phyloP scores from a whole-genome alignment of 352 stramenopile species.

The Globisporangium uncinulatum region DNA sequence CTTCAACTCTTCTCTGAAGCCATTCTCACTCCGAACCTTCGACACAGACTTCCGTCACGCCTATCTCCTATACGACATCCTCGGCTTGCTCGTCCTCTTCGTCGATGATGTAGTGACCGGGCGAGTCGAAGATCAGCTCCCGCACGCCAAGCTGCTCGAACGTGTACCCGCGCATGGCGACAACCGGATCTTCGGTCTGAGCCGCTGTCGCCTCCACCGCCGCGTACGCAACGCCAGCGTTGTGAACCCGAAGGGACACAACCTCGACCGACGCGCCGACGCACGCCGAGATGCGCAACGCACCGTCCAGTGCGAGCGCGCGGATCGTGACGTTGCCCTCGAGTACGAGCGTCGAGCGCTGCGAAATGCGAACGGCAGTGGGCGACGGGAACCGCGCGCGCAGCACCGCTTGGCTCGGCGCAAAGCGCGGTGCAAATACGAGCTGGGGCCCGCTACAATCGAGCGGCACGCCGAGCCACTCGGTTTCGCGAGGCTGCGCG shows the following conservation, averaged over 20 bases:
- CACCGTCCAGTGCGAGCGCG: conserved; percentile 38
- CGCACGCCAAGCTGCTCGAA: conserved; percentile 31
- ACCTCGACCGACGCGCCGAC: conserved; percentile 40
- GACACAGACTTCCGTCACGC: neutral
- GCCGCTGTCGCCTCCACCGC: conserved; percentile 4
- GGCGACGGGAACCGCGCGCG: conserved; percentile 25
- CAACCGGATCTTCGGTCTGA: conserved; percentile 24
- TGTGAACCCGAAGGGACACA: conserved; percentile 31
- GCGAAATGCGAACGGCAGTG: conserved; percentile 25
- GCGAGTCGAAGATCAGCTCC: conserved; percentile 37
- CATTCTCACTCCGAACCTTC: neutral
- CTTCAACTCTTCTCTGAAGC: no score
- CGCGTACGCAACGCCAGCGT: conserved; percentile 45
- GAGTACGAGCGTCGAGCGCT: conserved; percentile 50
- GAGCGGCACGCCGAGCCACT: conserved; percentile 53
- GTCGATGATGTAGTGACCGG: conserved; percentile 43
- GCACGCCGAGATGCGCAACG: conserved; percentile 36
- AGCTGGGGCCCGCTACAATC: conserved; percentile 37
- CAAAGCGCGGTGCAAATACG: conserved; percentile 36
- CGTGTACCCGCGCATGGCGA: conserved; percentile 53
- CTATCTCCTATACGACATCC: neutral
- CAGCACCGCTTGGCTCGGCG: conserved; percentile 24
- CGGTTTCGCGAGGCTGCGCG: neutral
- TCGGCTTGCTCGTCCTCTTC: conserved; percentile 4
- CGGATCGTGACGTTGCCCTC: conserved; percentile 42